Evolutionary conservation across 2,329 filamentous ascomycete genomes (phyloP), one percentile per base, ranked within the genome.

Genomic region (Akanthomyces dipterigenus): DNA sequence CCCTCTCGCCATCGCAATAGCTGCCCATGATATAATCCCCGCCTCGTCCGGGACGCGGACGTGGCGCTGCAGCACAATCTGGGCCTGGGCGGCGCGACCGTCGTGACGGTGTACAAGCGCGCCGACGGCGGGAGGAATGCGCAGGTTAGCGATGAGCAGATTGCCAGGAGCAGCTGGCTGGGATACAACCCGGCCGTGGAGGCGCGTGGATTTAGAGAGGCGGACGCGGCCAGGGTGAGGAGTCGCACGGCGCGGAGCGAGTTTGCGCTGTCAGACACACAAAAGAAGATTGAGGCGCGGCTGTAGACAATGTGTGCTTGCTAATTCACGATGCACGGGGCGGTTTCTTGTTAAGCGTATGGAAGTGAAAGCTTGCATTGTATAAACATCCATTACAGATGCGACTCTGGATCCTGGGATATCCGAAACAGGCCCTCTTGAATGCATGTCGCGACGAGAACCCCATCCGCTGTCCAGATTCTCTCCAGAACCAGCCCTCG

Each of bases 1-100:
- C n/a, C n/a, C n/a, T n/a, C n/a, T n/a, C n/a, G n/a, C n/a, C n/a
- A n/a, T n/a, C n/a, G n/a, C n/a, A 45, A 9, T 50, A 38, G 42
- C 49, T 5, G 12, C 48, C 14, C 40, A 14, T 22, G 38, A 60
- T 12, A 55, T 28, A 2, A 28, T 28, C 1, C 42, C 58, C 62
- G 80, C 79, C 63, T 68, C 2, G 67, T 65, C 11, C 58, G 61
- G 5, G 46, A 57, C 18, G 64, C 62, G 0, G 53, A 36, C 2
- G 66, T 65, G 7, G 66, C 64, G 3, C 60, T 71, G 14, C 69
- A 71, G 63, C 70, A 71, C 53, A 71, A 71, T 49, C 45, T 71
- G 12, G 69, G 70, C 5, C 65, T 71, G 2, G 70, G 69, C 6
- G 69, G 70, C 14, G 68, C 67, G 6, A 64, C 65, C 0, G 70